phyloP scores from a whole-genome alignment of 2,329 filamentous ascomycete genomes.

The Nothopassalora personata region DNA sequence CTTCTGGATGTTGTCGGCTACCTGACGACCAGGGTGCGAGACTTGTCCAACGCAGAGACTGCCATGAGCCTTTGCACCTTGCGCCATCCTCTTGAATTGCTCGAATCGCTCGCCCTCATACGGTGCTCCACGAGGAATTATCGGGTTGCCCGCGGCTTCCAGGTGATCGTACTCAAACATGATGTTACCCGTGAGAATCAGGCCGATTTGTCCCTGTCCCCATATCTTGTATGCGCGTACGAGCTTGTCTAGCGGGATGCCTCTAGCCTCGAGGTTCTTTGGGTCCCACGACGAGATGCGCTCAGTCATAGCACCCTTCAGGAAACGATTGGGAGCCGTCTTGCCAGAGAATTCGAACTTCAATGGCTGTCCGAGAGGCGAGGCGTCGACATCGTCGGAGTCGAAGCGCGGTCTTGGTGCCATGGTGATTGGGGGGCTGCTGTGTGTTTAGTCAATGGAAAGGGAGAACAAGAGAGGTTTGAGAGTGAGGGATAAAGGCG shows the following conservation, averaged over 20 bases:
- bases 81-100: constrained; percentile 53
- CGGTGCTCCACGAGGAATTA: constrained; percentile 51
- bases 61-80: constrained; percentile 52
- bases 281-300: constrained; percentile 57
- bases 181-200: constrained; percentile 59
- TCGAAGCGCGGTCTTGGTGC: constrained; percentile 36
- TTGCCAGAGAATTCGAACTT: constrained; percentile 46
- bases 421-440: constrained; percentile 27
- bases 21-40: constrained; percentile 58
- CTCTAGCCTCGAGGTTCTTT: constrained; percentile 48
- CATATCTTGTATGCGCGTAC: constrained; percentile 57
- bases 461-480: background rate
- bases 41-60: constrained; percentile 57
- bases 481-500: background rate
- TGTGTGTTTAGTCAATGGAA: background rate
- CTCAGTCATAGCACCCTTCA: constrained; percentile 65
- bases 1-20: constrained; percentile 40
- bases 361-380: constrained; percentile 41
- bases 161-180: constrained; percentile 59
- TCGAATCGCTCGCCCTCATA: constrained; percentile 56
- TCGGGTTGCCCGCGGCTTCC: constrained; percentile 52
- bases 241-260: constrained; percentile 49
- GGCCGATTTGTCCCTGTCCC: constrained; percentile 54
- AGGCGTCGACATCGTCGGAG: constrained; percentile 37
- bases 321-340: constrained; percentile 58